Percentiles rank a stretch among this genome's conserved stretches.
Conservation (phyloP, 352 stramenopile genomes). For the Albugo candida region DNA sequence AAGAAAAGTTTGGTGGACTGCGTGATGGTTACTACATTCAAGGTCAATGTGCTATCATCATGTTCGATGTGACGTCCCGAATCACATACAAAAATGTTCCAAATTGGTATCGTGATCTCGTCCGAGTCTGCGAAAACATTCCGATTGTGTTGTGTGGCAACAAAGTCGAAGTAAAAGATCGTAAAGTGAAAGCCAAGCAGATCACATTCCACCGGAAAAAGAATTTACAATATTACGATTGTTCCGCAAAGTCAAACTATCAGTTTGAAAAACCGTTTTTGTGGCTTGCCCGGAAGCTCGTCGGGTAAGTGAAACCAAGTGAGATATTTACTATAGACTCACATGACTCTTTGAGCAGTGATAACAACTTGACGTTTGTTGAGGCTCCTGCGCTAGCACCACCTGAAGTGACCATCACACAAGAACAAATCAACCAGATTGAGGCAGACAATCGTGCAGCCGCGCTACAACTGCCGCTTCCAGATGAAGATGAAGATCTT, state of each 20-base stretch:
- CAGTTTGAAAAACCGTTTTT: conserved; percentile 99
- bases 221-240: conserved; percentile 99
- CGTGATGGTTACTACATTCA: conserved; percentile 97
- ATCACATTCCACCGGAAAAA: conserved; percentile 99
- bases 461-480: conserved; percentile 82
- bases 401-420: conserved; percentile 91
- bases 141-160: conserved; percentile 99
- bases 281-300: conserved; percentile 98
- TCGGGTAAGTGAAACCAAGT: conserved; percentile 49
- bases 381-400: conserved; percentile 92
- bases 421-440: conserved; percentile 84
- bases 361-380: conserved; percentile 97
- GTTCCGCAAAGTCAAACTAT: conserved; percentile 99
- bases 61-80: conserved; percentile 99
- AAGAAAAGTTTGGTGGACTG: conserved; percentile 97
- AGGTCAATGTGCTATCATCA: conserved; percentile 99
- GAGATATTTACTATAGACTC: conserved; percentile 1
- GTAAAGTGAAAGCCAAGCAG: conserved; percentile 99
- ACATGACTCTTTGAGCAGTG: conserved; percentile 20
- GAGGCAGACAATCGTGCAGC: conserved; percentile 83
- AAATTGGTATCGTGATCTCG: conserved; percentile 99
- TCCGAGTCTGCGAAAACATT: conserved; percentile 99
- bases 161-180: conserved; percentile 99
- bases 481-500: conserved; percentile 95
- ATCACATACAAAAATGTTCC: conserved; percentile 99